These are phyloP conservation scores for Sarcocystis neurona DNA, from an alignment of 169 alveolate species.

Conservation along the genomic window DNA sequence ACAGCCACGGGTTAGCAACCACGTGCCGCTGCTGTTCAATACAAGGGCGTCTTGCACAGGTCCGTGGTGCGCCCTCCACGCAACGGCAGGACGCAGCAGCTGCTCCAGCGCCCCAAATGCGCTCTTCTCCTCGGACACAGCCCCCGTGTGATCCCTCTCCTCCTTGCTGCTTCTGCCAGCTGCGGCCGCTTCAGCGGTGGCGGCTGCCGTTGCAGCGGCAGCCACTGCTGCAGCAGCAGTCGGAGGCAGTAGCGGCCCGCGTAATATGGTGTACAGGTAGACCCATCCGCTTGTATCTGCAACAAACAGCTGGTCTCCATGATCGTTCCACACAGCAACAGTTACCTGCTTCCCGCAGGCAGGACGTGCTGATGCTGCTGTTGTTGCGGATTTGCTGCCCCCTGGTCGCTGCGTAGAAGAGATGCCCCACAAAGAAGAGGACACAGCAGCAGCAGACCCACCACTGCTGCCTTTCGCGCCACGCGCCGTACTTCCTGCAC, in stretches of 20 bases:
- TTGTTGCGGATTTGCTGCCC: neutral
- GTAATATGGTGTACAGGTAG: constrained; percentile 36
- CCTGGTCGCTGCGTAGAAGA: neutral
- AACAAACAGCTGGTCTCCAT: constrained; percentile 46
- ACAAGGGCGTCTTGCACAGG: neutral
- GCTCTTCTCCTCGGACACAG: neutral
- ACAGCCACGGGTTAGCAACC: constrained; percentile 9
- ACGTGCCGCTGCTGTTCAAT: neutral
- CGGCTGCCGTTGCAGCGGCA: constrained; percentile 37
- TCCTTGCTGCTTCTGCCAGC: neutral
- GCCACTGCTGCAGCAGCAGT: constrained; percentile 55
- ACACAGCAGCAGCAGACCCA: neutral
- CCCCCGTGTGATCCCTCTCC: no score
- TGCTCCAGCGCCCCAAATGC: constrained; percentile 8
- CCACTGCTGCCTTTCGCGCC: neutral
- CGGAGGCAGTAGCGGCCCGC: constrained; percentile 64
- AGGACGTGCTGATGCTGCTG: neutral
- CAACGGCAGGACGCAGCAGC: constrained; percentile 12
- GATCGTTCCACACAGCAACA: constrained; percentile 45
- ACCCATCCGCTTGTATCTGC: constrained; percentile 51
- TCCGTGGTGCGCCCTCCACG: constrained; percentile 6
- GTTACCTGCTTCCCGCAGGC: constrained; percentile 7
- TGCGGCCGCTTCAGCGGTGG: constrained; percentile 12
- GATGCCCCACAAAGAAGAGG: neutral
- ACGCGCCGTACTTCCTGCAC: no score